A percentile compares a stretch with the other conserved stretches of the same genome.
Conservation (phyloP, 345 rosid genomes). For the Xanthoceras sorbifolium region DNA sequence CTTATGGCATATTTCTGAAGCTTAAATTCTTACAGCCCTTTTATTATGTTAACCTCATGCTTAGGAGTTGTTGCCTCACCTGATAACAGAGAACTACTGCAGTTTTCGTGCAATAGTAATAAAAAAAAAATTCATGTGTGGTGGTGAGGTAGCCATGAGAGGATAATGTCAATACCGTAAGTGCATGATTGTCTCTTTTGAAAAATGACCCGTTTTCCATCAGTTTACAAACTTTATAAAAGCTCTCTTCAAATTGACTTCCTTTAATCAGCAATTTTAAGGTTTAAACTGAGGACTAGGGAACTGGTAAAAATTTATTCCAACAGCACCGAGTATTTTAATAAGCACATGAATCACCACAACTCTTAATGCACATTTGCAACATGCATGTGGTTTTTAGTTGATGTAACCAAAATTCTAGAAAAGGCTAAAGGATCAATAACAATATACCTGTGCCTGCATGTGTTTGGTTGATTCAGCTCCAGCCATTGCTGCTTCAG, state of each 20-base stretch:
- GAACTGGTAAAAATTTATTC: neutral
- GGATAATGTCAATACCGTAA: neutral
- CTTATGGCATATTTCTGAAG: neutral
- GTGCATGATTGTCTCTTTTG: neutral
- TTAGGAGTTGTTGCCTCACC: neutral
- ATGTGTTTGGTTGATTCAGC: conserved; percentile 86
- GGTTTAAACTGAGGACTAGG: neutral
- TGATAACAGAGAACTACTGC: neutral
- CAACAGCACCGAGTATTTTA: neutral
- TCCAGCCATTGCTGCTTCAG: conserved; percentile 81
- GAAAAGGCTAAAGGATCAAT: neutral
- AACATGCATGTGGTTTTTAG: neutral
- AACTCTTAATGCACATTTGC: neutral
- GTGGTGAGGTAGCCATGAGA: too few relatives aligned
- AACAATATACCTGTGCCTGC: conserved; percentile 80
- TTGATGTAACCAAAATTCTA: neutral
- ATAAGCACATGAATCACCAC: neutral
- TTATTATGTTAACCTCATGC: neutral
- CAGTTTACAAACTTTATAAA: neutral
- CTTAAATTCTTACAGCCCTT: neutral
- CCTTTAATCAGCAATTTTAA: neutral
- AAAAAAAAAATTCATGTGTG: neutral
- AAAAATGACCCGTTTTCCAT: neutral
- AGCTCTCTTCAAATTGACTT: neutral
- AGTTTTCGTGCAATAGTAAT: neutral